Base-by-base conservation (phyloP, 441 rosid species). In the Populus hybrid region DNA sequence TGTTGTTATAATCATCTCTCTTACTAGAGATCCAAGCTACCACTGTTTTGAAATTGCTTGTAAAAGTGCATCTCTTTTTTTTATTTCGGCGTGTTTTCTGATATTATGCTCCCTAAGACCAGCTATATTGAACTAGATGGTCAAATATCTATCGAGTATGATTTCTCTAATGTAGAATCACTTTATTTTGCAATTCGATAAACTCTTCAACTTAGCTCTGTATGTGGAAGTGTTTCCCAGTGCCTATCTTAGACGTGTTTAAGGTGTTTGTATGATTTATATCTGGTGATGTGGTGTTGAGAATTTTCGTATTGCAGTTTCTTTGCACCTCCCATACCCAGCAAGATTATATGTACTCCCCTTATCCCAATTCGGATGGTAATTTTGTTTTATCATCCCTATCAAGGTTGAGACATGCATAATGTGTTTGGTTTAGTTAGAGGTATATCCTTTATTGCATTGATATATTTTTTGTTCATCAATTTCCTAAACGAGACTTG, bases 221-320 rank as follows among this genome's bases (percentile, higher is more conserved):
- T 4, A 11, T 2, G 3, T 63, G 45, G 26, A n/a, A 56, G 1
- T 1, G 23, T 2, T 24, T 20, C 10, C 4, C 24, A 8, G 1
- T 59, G 10, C 3, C 10, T 2, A 2, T 59, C 1, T 21, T 21
- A 7, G 24, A 59, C 29, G 2, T 45, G 1, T 16, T 29, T n/a
- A 7, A 29, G 40, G 29, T 50, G 38, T 38, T 42, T 64, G 7
- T 23, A 0, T 65, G 26, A 69, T 68, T 53, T 9, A 35, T 81
- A 35, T 84, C 91, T 86, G 85, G 90, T 75, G 88, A 87, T 86
- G 86, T 85, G 82, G 78, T 83, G 86, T 74, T 59, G 79, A 78
- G 79, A 74, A 74, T 70, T 33, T 23, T 28, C 53, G 0, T 77
- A n/a, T n/a, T n/a, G n/a, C n/a, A n/a, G n/a, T n/a, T n/a, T n/a